A percentile compares a stretch with the other conserved stretches of the same genome.
phyloP scores from a whole-genome alignment of 2,329 filamentous ascomycete species.

The Stagonosporopsis rhizophila region DNA sequence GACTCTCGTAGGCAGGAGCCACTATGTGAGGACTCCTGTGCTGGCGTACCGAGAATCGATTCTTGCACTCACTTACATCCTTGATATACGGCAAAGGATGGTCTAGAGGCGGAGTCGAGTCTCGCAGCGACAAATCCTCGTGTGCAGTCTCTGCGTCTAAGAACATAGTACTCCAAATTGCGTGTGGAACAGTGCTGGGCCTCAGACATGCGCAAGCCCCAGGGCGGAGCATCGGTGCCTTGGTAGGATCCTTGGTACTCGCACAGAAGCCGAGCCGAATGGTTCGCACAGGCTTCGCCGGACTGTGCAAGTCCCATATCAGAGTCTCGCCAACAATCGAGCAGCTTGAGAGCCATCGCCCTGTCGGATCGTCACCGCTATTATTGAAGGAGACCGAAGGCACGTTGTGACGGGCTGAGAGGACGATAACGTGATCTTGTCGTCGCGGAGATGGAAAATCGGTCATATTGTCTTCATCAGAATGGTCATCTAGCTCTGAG shows the following conservation, averaged over 20 bases:
- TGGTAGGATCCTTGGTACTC: constrained; percentile 15
- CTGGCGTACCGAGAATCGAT: constrained; percentile 12
- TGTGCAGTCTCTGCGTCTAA: constrained; percentile 38
- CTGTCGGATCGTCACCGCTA: constrained; percentile 61
- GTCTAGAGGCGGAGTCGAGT: not conserved
- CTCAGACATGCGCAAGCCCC: constrained; percentile 25
- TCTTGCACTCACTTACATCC: constrained; percentile 18
- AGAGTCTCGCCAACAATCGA: constrained; percentile 61
- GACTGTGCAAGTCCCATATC: constrained; percentile 55
- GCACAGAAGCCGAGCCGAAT: constrained; percentile 39
- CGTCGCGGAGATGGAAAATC: constrained; percentile 40
- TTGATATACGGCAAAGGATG: constrained; percentile 15
- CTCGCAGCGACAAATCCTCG: constrained; percentile 8
- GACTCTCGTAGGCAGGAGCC: not conserved
- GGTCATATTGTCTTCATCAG: constrained; percentile 7
- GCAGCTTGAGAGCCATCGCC: constrained; percentile 64
- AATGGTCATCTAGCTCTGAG: not conserved
- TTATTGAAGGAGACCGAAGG: constrained; percentile 67
- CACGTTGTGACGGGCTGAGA: constrained; percentile 55
- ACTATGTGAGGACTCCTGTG: not conserved
- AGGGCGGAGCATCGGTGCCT: constrained; percentile 13
- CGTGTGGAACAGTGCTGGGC: constrained; percentile 26
- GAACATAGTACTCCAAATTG: constrained; percentile 39
- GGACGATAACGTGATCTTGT: constrained; percentile 31
- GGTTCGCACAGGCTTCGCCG: constrained; percentile 18